Base-by-base conservation (phyloP, 495 filamentous ascomycete species). In the Daldinia grandis region DNA sequence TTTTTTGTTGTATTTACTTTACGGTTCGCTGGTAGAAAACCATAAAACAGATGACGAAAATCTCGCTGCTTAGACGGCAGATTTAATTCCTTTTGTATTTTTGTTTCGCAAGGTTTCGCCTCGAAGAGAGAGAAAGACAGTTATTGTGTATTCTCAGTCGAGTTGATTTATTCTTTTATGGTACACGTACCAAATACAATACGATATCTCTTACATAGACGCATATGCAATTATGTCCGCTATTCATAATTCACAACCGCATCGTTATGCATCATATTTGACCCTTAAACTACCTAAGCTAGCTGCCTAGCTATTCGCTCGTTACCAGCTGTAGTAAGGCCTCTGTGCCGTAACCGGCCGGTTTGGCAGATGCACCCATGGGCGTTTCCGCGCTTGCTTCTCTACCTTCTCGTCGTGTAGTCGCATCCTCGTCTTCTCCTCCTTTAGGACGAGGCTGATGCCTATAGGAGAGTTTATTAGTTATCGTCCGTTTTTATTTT, bases 291-390 rank as follows among this genome's bases (percentile, higher is more conserved):
- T 47, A 47, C n/a, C n/a, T n/a, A n/a, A n/a, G n/a, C n/a, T n/a
- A n/a, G n/a, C n/a, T n/a, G 3, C 12, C 19, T 47, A 24, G 15
- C 25, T 53, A 42, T 44, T 17, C 15, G 25, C 30, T 49, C 10
- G 80, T 76, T 88, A 98, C 94, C 94, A 98, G 65, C 87, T 88
- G 81, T 94, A 95, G 78, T 92, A 96, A 79, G 91, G 94, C 69
- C 90, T 87, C 84, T 98, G 95, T 6, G 88, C 86, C 62, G 87
- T 88, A 25, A 95, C 81, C 0, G 90, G 90, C 35, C 90, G 83
- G 78, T 97, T 91, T 3, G 95, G 95, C 30, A 98, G 81, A 72
- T 91, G 91, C 24, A 91, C 86, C 94, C 94, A 97, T 17, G 94
- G 88, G 62, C 90, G 89, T 67, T 89, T 83, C 72, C 88, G 88